A percentile compares a stretch with the other conserved stretches of the same genome.
Conservation (phyloP, 176 grass and related monocot species). For the Areca catechu region DNA sequence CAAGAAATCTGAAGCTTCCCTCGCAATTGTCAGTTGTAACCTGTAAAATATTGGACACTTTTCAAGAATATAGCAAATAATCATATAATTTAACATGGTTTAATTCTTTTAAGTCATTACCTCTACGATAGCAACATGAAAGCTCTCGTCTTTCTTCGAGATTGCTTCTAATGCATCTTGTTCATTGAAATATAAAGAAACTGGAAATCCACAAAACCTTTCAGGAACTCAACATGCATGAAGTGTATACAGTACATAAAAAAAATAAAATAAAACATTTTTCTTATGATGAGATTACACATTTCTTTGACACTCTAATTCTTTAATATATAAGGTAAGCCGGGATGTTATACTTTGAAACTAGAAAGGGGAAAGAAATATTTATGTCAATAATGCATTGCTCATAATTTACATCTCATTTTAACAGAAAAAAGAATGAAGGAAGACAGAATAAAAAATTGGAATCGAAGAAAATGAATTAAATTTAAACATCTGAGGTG, state of each 20-base stretch:
- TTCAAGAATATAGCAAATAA: background rate
- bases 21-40: constrained; percentile 16
- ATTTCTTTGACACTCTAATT: too few species aligned
- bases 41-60: constrained; percentile 11
- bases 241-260: background rate
- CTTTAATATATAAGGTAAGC: too few species aligned
- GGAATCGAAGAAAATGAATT: too few species aligned
- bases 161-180: constrained; percentile 27
- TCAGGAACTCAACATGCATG: background rate
- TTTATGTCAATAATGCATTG: too few species aligned
- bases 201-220: constrained; percentile 6
- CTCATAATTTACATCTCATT: too few species aligned
- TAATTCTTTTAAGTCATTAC: constrained; percentile 18
- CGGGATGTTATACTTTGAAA: background rate
- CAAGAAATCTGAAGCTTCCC: constrained; percentile 28
- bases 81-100: background rate
- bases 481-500: too few species aligned
- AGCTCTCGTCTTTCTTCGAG: constrained; percentile 19
- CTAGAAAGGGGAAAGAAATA: background rate
- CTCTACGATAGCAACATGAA: constrained; percentile 38
- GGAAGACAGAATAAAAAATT: too few species aligned
- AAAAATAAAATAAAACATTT: background rate
- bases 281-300: background rate
- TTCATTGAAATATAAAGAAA: constrained; percentile 21
- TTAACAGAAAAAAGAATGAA: too few species aligned